Percentiles rank a stretch among this genome's conserved stretches.
Conservation (phyloP, 2,329 filamentous ascomycete genomes). For the Paraconiothyrium brasiliense region DNA sequence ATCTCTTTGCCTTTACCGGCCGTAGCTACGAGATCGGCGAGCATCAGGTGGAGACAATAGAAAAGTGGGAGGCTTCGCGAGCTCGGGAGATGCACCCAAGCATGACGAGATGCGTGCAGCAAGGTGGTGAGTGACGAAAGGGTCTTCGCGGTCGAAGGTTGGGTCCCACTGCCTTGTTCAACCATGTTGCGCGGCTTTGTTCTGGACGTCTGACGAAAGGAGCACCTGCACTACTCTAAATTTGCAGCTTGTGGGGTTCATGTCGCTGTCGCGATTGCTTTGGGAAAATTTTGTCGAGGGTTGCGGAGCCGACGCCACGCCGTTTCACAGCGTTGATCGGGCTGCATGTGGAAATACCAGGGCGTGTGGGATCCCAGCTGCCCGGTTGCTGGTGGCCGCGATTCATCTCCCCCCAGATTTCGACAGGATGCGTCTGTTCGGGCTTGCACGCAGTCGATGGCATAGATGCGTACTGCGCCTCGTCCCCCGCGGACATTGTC, state of each 20-base stretch:
- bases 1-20: not conserved
- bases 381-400: slow-evolving; percentile 4
- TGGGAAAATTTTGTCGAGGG: not conserved
- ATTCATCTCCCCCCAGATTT: slow-evolving; percentile 1
- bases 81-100: slow-evolving; percentile 6
- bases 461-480: not conserved
- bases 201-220: not conserved
- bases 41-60: slow-evolving; percentile 7
- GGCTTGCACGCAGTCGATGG: not conserved
- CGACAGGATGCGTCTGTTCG: not conserved
- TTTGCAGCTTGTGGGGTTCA: slow-evolving; percentile 5
- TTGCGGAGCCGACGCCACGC: slow-evolving; percentile 1
- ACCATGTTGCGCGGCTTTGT: not conserved
- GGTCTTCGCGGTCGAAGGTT: not conserved
- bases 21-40: not conserved
- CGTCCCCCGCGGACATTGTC: slow-evolving; percentile 1
- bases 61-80: not conserved
- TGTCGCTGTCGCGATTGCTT: not conserved
- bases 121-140: not conserved
- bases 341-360: slow-evolving; percentile 8
- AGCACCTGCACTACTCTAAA: slow-evolving; percentile 11
- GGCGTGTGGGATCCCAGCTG: slow-evolving; percentile 1
- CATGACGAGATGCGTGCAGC: not conserved
- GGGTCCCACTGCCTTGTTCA: not conserved
- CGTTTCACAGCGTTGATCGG: not conserved